Evolutionary conservation across 495 filamentous ascomycete genomes (phyloP).

Genomic region (Podospora pseudocomata): DNA sequence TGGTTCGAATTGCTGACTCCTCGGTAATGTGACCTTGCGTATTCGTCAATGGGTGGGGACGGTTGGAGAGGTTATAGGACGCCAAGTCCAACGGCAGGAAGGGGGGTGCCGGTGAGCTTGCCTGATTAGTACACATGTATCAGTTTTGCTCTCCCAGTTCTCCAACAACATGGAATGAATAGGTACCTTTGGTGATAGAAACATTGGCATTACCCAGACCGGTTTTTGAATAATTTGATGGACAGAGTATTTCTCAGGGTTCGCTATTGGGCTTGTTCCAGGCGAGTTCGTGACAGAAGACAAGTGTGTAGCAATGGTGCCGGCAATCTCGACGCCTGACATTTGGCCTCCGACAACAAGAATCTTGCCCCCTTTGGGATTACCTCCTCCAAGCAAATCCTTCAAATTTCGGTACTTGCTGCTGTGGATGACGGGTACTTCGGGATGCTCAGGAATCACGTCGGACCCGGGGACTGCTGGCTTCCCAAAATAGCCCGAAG

Average conservation of each 20-base stretch:
- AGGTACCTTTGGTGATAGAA: slow-evolving; percentile 49
- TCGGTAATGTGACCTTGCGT: slow-evolving; percentile 54
- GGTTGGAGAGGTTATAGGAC: slow-evolving; percentile 65
- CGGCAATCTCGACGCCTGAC: slow-evolving; percentile 75
- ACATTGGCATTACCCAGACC: slow-evolving; percentile 68
- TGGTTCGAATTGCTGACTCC: slow-evolving; percentile 49
- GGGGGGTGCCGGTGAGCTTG: slow-evolving; percentile 43
- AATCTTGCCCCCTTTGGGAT: slow-evolving; percentile 53
- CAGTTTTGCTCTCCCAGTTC: too few species aligned
- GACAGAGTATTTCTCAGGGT: slow-evolving; percentile 46
- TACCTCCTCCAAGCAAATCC: slow-evolving; percentile 30
- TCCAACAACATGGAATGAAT: neutral
- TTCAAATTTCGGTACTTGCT: slow-evolving; percentile 50
- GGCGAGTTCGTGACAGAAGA: slow-evolving; percentile 55
- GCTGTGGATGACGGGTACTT: slow-evolving; percentile 55
- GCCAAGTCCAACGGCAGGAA: slow-evolving; percentile 76
- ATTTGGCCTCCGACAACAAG: slow-evolving; percentile 80
- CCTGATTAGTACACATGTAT: slow-evolving; percentile 21
- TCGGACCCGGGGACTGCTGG: slow-evolving; percentile 52
- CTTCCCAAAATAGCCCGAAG: slow-evolving; percentile 71
- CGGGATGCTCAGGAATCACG: slow-evolving; percentile 25
- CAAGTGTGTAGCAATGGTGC: slow-evolving; percentile 64
- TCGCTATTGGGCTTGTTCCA: slow-evolving; percentile 28
- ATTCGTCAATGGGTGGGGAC: slow-evolving; percentile 56
- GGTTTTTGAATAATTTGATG: slow-evolving; percentile 67